Conservation (phyloP, 176 grass and related monocot species). For the Juncus effusus region DNA sequence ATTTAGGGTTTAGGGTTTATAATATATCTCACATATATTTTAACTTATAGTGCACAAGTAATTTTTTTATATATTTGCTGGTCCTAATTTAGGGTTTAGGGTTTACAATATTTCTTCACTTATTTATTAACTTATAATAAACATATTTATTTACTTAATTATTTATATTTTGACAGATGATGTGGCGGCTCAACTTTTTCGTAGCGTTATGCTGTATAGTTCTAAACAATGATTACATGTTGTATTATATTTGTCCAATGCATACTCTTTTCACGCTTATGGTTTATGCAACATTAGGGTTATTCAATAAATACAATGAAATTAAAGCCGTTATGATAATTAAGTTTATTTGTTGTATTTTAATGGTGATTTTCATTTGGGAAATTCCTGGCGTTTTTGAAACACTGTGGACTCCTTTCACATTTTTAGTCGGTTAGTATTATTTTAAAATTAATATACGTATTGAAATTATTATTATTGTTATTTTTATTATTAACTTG, state of each 20-base stretch:
- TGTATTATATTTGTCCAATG: constrained; percentile 93
- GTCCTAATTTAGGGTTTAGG: too few relatives aligned
- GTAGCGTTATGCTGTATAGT: constrained; percentile 81
- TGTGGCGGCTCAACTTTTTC: constrained; percentile 81
- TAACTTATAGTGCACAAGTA: too few relatives aligned
- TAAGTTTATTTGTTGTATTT: constrained; percentile 37
- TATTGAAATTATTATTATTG: too few relatives aligned
- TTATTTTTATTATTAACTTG: too few relatives aligned
- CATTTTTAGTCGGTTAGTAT: constrained; percentile 37
- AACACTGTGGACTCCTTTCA: constrained; percentile 38
- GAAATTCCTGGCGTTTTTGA: constrained; percentile 43
- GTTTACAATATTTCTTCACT: too few relatives aligned
- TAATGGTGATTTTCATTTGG: constrained; percentile 35
- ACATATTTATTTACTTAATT: too few relatives aligned
- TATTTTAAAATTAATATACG: too few relatives aligned
- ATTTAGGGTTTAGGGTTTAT: too few relatives aligned
- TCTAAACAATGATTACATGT: constrained; percentile 72
- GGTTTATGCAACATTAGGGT: constrained; percentile 37
- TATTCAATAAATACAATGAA: constrained; percentile 46
- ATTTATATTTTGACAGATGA: constrained; percentile 56
- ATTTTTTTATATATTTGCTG: too few relatives aligned
- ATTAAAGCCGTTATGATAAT: constrained; percentile 30
- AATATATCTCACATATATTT: too few relatives aligned
- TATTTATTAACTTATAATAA: too few relatives aligned
- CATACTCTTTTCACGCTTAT: constrained; percentile 64